Base-by-base conservation (phyloP, 2,329 filamentous ascomycete species). In the Celoporthe dispersa region DNA sequence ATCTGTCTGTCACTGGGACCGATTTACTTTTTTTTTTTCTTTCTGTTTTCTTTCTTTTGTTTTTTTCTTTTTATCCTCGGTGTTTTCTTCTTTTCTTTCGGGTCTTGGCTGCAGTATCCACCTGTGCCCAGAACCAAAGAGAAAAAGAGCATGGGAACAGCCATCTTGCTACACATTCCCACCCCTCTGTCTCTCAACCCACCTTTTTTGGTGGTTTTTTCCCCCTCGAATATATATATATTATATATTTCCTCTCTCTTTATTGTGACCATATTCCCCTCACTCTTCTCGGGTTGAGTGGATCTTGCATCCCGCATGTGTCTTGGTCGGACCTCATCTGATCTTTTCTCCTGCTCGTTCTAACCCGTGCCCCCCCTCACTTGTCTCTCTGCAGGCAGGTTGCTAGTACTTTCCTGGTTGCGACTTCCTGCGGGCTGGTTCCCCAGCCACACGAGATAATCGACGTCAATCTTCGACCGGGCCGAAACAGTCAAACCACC, bases 361-460 rank as follows among this genome's bases (percentile, higher is more conserved):
- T 63, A 31, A 63, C 61, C 61, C 60, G 41, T 44, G n/a, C 41
- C 19, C 2, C 61, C 44, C 61, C 60, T 41, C 35, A 48, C 25
- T 48, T 19, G 39, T 31, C 19, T 41, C 39, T 44, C 12, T 64
- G 62, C 48, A 66, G 64, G 64, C n/a, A 7, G 48, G 41, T 22
- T 65, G 41, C 41, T 51, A 39, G 25, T 48, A 64, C 25, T 28
- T 44, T 44, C 41, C 16, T 6, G 41, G 37, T 39, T 64, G 39
- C 39, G 44, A 64, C 25, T 64, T 51, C 41, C 41, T 51, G 62
- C 62, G 62, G 37, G 37, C 62, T 28, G 62, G 48, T 14, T 64
- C 41, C 53, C 48, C 64, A 66, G 64, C 48, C 48, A 57, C 53
- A 55, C 48, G 48, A 66, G 64, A 66, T 64, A 64, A 62, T 51